Evolutionary conservation across 2,329 filamentous ascomycete species (phyloP).

Genomic region (Verticillium zaregamsianum): DNA sequence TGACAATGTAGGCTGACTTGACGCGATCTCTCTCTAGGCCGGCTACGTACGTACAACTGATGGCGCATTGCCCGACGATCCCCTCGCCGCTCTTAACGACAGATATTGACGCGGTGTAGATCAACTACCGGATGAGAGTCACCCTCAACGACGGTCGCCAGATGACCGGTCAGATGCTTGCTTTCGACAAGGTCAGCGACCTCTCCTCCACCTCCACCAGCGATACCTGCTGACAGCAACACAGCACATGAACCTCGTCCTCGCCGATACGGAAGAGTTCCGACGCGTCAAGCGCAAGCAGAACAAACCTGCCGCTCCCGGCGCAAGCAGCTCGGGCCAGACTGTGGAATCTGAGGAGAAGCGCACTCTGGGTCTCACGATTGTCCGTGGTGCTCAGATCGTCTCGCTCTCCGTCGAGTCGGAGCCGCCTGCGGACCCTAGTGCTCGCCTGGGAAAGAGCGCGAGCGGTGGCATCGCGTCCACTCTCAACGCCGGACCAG

Average conservation of each 20-base stretch:
- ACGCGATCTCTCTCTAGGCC: constrained; percentile 49
- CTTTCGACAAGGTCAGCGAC: constrained; percentile 82
- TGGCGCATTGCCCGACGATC: not conserved
- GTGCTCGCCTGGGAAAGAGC: constrained; percentile 78
- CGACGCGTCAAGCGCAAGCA: constrained; percentile 84
- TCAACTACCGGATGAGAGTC: constrained; percentile 99
- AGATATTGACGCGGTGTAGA: constrained; percentile 47
- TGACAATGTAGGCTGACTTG: constrained; percentile 58
- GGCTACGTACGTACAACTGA: constrained; percentile 58
- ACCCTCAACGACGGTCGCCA: constrained; percentile 93
- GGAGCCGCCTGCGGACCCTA: constrained; percentile 89
- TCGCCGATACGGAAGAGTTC: constrained; percentile 98
- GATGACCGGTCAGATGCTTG: constrained; percentile 97
- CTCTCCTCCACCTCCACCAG: not conserved
- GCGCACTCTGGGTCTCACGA: constrained; percentile 90
- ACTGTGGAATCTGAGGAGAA: constrained; percentile 92
- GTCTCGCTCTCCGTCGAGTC: constrained; percentile 94
- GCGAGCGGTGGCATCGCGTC: constrained; percentile 65
- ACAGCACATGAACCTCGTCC: constrained; percentile 98
- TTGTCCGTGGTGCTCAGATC: constrained; percentile 90
- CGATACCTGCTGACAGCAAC: constrained; percentile 1
- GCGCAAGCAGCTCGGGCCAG: constrained; percentile 57
- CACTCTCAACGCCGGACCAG: constrained; percentile 76
- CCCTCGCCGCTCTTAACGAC: not conserved
- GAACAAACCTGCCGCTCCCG: constrained; percentile 64